Evolutionary conservation across 1,139 yeast genomes (phyloP).

Genomic region (Spencermartinsiella ligniputridi): DNA sequence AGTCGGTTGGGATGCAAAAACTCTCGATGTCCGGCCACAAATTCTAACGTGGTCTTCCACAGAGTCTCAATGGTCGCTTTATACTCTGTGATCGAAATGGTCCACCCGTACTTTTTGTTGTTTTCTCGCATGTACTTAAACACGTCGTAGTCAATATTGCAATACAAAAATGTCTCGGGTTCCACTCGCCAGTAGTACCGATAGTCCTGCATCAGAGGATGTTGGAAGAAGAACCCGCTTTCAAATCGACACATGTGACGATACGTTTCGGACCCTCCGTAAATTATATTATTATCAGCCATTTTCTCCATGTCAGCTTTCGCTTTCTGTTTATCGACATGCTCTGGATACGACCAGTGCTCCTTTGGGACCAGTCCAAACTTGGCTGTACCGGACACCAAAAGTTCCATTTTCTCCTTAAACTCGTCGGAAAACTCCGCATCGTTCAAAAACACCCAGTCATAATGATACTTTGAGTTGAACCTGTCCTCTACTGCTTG

Average conservation of each 20-base stretch:
- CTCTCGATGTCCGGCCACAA: slow-evolving; percentile 44
- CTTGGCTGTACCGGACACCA: slow-evolving; percentile 57
- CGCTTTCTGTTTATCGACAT: slow-evolving; percentile 59
- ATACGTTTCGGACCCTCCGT: slow-evolving; percentile 59
- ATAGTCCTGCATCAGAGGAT: slow-evolving; percentile 50
- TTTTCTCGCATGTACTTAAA: slow-evolving; percentile 59
- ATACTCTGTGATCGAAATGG: slow-evolving; percentile 61
- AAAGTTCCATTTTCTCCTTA: slow-evolving; percentile 42
- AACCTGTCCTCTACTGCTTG: slow-evolving; percentile 65
- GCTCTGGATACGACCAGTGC: slow-evolving; percentile 72
- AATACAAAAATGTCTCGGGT: slow-evolving; percentile 56
- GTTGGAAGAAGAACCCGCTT: slow-evolving; percentile 60
- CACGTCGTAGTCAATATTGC: slow-evolving; percentile 63
- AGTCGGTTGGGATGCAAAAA: slow-evolving; percentile 60
- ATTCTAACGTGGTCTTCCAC: slow-evolving; percentile 53
- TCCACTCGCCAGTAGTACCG: slow-evolving; percentile 74
- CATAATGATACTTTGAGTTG: slow-evolving; percentile 62
- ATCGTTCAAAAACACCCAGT: slow-evolving; percentile 77
- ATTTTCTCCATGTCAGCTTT: slow-evolving; percentile 44
- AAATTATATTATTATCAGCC: slow-evolving; percentile 49
- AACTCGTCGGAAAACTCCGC: slow-evolving; percentile 57
- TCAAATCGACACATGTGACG: slow-evolving; percentile 77
- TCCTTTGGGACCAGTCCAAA: slow-evolving; percentile 59
- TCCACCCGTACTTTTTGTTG: slow-evolving; percentile 59
- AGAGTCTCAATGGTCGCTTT: slow-evolving; percentile 53